These are phyloP conservation scores for Radiomyces spectabilis DNA, from an alignment of 192 early-diverging fungal genomes.

Conservation along the genomic window DNA sequence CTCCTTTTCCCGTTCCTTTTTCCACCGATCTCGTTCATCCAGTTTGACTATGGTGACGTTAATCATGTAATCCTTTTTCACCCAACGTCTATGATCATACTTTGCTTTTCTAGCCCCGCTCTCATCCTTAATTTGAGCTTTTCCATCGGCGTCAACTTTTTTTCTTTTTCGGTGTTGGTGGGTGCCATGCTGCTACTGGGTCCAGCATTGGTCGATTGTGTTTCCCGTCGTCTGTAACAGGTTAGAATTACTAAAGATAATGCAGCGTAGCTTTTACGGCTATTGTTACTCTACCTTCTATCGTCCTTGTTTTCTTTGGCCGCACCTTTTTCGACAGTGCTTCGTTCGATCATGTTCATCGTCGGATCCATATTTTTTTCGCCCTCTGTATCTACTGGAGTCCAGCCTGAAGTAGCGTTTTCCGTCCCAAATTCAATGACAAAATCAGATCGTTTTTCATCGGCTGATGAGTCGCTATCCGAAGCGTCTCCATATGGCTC, in stretches of 20 bases:
- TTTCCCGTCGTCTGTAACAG: neutral
- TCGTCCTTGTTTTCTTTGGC: neutral
- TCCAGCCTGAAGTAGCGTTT: too few relatives aligned
- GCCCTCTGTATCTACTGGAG: too few relatives aligned
- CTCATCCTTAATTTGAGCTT: conserved; percentile 35
- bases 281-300: neutral
- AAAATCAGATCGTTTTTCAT: conserved; percentile 13
- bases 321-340: neutral
- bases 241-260: neutral
- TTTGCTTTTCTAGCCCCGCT: conserved; percentile 32
- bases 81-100: conserved; percentile 3
- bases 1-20: conserved; percentile 27
- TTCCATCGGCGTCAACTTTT: conserved; percentile 35
- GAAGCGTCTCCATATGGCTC: conserved; percentile 23
- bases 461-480: conserved; percentile 13
- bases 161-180: conserved; percentile 1
- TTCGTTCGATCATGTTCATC: too few relatives aligned
- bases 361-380: too few relatives aligned
- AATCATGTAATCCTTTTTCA: neutral
- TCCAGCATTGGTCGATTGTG: neutral
- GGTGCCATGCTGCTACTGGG: too few relatives aligned
- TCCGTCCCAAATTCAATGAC: conserved; percentile 31
- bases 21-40: conserved; percentile 19
- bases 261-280: neutral
- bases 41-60: conserved; percentile 18